Percentiles rank a stretch among this genome's conserved stretches.
Conservation (phyloP, 768 basidiomycete species). For the Flagelloscypha sp. region DNA sequence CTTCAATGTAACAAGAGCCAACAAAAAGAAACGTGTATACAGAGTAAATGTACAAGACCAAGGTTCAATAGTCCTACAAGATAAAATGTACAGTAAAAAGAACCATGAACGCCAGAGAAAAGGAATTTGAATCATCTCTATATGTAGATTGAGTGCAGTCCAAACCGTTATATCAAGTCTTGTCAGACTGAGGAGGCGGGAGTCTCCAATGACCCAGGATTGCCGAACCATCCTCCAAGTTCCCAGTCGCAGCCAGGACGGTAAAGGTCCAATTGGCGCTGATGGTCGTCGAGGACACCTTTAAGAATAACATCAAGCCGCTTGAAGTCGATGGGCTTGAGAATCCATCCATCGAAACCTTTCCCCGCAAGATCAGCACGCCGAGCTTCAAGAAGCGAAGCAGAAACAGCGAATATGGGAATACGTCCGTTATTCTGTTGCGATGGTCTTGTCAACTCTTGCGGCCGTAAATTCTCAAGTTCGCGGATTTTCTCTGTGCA, state of each 20-base stretch:
- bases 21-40: too few relatives aligned
- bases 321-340: slow-evolving; percentile 78
- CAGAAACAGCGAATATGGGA: slow-evolving; percentile 78
- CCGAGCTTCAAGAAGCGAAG: slow-evolving; percentile 55
- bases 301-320: slow-evolving; percentile 49
- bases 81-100: too few relatives aligned
- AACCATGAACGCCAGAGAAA: too few relatives aligned
- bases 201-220: too few relatives aligned
- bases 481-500: slow-evolving; percentile 60
- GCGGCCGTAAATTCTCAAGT: slow-evolving; percentile 32
- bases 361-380: slow-evolving; percentile 40
- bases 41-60: too few relatives aligned
- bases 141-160: too few relatives aligned
- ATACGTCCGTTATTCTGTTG: slow-evolving; percentile 52
- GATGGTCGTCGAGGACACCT: slow-evolving; percentile 46
- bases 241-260: slow-evolving; percentile 50
- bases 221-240: slow-evolving; percentile 48
- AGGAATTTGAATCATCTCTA: too few relatives aligned
- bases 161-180: too few relatives aligned
- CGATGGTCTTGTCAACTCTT: slow-evolving; percentile 26
- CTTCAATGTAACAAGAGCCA: too few relatives aligned
- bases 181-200: too few relatives aligned
- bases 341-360: slow-evolving; percentile 75
- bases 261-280: slow-evolving; percentile 48
- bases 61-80: too few relatives aligned